A percentile compares a stretch with the other conserved stretches of the same genome.
Evolutionary conservation across 176 grass and related monocot species (phyloP).

Genomic region (Secale cereale): DNA sequence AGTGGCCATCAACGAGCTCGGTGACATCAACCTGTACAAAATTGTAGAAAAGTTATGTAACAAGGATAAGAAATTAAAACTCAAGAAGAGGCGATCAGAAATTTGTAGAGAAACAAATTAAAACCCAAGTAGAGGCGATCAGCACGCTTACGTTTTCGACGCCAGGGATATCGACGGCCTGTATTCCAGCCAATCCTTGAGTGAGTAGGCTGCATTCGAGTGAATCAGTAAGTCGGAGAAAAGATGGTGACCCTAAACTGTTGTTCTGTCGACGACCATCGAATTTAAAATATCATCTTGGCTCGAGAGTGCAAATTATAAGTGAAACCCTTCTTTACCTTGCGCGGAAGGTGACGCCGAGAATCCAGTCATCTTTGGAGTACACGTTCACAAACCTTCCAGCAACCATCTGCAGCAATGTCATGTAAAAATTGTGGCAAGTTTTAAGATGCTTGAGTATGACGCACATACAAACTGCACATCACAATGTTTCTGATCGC

Average conservation of each 20-base stretch:
- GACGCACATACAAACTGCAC: neutral
- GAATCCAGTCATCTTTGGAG: slow-evolving; percentile 94
- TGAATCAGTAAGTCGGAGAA: neutral
- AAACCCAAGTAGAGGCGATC: neutral
- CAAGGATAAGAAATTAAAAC: neutral
- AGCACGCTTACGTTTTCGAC: slow-evolving; percentile 68
- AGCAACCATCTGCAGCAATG: slow-evolving; percentile 58
- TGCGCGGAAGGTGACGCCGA: slow-evolving; percentile 83
- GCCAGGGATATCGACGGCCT: slow-evolving; percentile 74
- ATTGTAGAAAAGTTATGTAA: neutral
- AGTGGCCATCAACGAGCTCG: slow-evolving; percentile 67
- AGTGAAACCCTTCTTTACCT: slow-evolving; percentile 43
- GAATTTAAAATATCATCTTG: neutral
- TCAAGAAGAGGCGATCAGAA: too few relatives aligned
- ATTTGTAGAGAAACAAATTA: too few relatives aligned
- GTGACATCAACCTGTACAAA: slow-evolving; percentile 70
- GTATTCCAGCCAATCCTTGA: slow-evolving; percentile 94
- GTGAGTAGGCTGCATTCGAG: slow-evolving; percentile 55
- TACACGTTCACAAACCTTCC: slow-evolving; percentile 91
- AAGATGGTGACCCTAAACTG: neutral
- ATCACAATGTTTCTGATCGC: neutral
- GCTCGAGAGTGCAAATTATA: neutral
- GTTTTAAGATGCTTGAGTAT: neutral
- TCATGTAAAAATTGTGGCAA: neutral
- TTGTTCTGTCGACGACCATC: neutral